Evolutionary conservation across 2,329 filamentous ascomycete genomes (phyloP).

Genomic region (Alternaria viburni): DNA sequence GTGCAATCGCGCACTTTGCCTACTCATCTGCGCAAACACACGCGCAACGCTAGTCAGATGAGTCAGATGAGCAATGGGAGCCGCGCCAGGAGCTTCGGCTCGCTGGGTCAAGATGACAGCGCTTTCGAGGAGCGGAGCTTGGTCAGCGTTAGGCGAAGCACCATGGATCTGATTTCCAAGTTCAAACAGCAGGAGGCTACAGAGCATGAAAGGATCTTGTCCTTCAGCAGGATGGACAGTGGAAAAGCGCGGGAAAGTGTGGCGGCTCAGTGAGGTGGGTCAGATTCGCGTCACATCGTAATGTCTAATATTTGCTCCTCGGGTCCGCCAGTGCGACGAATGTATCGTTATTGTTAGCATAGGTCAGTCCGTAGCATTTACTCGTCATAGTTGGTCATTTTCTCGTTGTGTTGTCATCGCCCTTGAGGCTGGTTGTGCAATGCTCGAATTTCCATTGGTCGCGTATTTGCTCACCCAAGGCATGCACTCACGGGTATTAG

Average conservation of each 20-base stretch:
- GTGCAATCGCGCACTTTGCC: constrained; percentile 23
- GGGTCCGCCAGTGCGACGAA: background rate
- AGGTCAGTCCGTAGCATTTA: background rate
- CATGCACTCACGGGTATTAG: background rate
- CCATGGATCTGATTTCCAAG: constrained; percentile 49
- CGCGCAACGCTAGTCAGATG: constrained; percentile 28
- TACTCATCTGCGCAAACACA: constrained; percentile 18
- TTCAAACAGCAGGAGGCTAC: constrained; percentile 45
- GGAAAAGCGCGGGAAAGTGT: background rate
- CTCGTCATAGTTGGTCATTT: background rate
- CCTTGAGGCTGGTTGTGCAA: background rate
- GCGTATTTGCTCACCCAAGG: background rate
- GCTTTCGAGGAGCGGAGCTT: constrained; percentile 33
- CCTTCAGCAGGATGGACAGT: constrained; percentile 24
- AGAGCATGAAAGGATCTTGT: constrained; percentile 42
- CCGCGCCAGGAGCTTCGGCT: constrained; percentile 23
- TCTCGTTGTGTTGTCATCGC: background rate
- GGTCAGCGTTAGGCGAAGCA: constrained; percentile 48
- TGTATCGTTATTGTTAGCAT: background rate
- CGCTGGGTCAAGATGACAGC: constrained; percentile 17
- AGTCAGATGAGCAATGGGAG: constrained; percentile 29
- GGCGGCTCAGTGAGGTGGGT: constrained; percentile 2
- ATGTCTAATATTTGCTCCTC: background rate
- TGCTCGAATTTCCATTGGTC: background rate
- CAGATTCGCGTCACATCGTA: background rate